Base-by-base conservation (phyloP, 805 yeast species). In the Wickerhamiella kazuoi region DNA sequence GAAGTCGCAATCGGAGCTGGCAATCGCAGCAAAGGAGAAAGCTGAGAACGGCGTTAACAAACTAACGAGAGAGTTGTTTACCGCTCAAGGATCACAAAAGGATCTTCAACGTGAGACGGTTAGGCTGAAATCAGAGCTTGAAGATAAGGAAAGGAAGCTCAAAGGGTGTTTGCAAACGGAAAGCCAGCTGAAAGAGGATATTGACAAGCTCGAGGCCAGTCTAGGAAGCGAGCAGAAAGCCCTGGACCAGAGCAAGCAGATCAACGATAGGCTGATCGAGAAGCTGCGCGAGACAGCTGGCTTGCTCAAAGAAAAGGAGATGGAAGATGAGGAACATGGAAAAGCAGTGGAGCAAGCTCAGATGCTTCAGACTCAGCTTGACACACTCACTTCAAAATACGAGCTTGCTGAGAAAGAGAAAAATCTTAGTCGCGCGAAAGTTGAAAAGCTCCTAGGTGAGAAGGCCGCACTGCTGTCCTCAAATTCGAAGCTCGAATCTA, bases 11-110 rank as follows among this genome's bases (percentile, higher is more conserved):
- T 47, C 67, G 14, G 52, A 51, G 3, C 43, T 51, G 2, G 40
- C 60, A 6, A 64, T 60, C 34, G 55, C 54, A 7, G 69, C 67
- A 11, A 77, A 73, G 48, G 64, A 65, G 20, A 76, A 70, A 46
- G 79, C 87, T 1, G 95, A 86, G 50, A 76, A 73, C 43, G 96
- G 94, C 3, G 76, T 86, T 38, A 84, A 84, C 53, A 84, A 83
- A 48, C 80, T 86, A 94, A 79, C 77, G 40, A 64, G 87, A 30
- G 97, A 86, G 46, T 61, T 86, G 23, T 71, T 82, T 55, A 69
- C 69, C 36, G 61, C 83, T 33, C 67, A 74, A 0, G 72, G 71
- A 40, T 73, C 72, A 26, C 76, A 75, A 42, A 72, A 69, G 2
- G 48, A 54, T 3, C 53, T 35, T 1, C 46, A 48, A 21, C 42